phyloP scores from a whole-genome alignment of 768 basidiomycete genomes.

The Agaricus blazei region DNA sequence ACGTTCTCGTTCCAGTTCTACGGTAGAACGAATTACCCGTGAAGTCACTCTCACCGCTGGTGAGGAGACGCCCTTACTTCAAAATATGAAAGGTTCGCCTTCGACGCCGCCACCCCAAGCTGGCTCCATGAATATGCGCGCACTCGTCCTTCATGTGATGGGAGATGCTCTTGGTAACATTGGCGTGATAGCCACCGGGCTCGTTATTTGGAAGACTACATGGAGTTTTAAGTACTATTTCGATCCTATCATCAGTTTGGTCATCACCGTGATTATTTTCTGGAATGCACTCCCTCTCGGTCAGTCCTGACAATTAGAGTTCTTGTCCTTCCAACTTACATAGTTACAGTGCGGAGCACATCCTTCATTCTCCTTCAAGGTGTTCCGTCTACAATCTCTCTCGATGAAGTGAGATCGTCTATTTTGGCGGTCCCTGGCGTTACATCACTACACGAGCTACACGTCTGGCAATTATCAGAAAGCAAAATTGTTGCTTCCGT shows the following conservation, averaged over 20 bases:
- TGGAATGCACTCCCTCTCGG: slow-evolving; percentile 90
- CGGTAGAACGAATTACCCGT: slow-evolving; percentile 4
- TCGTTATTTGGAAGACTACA: slow-evolving; percentile 86
- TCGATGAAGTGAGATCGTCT: slow-evolving; percentile 82
- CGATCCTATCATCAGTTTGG: slow-evolving; percentile 88
- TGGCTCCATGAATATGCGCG: slow-evolving; percentile 98
- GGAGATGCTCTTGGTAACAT: slow-evolving; percentile 98
- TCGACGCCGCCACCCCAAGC: slow-evolving; percentile 33
- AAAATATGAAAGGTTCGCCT: not conserved
- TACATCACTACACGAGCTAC: slow-evolving; percentile 84
- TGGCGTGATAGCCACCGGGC: slow-evolving; percentile 92
- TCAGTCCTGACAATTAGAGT: slow-evolving; percentile 25
- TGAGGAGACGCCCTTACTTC: slow-evolving; percentile 10
- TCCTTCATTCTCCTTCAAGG: slow-evolving; percentile 95
- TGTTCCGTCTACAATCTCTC: slow-evolving; percentile 82
- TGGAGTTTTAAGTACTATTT: slow-evolving; percentile 88
- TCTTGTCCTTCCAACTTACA: not conserved
- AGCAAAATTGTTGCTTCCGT: slow-evolving; percentile 93
- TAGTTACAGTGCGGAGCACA: slow-evolving; percentile 66
- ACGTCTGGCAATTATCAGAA: slow-evolving; percentile 97
- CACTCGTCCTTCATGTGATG: slow-evolving; percentile 87
- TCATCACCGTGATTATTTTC: slow-evolving; percentile 96
- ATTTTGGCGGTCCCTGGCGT: slow-evolving; percentile 85
- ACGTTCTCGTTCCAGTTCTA: not conserved
- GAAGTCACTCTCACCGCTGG: not conserved